phyloP scores from a whole-genome alignment of 495 filamentous ascomycete genomes.

The Xylaria venustula region DNA sequence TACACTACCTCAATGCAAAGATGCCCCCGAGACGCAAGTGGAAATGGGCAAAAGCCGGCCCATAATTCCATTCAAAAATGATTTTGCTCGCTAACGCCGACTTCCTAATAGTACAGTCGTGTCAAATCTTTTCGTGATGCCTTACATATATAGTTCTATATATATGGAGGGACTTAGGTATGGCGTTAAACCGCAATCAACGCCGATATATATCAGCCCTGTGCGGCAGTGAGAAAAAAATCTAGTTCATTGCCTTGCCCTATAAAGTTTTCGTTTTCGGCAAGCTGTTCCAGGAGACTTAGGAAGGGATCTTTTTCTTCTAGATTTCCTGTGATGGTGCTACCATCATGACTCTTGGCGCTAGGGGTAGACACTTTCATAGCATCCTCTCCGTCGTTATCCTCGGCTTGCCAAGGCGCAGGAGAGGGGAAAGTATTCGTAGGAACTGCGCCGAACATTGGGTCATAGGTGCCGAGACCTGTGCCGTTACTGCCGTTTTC shows the following conservation, averaged over 20 bases:
- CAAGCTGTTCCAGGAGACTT: conserved; percentile 74
- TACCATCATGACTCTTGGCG: conserved; percentile 37
- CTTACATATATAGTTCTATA: too few relatives aligned
- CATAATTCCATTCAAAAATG: conserved; percentile 4
- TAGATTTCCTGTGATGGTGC: conserved; percentile 33
- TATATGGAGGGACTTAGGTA: background rate
- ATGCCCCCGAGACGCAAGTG: background rate
- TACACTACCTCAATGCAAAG: background rate
- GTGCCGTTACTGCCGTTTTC: conserved; percentile 21
- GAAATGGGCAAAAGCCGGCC: background rate
- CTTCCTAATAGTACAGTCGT: conserved; percentile 9
- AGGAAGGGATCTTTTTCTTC: conserved; percentile 78
- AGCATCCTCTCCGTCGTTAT: conserved; percentile 23
- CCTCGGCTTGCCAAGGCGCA: conserved; percentile 41
- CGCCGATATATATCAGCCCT: conserved; percentile 12
- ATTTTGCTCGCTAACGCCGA: conserved; percentile 1
- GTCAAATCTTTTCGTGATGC: background rate
- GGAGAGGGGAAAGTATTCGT: conserved; percentile 47
- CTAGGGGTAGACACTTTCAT: conserved; percentile 36
- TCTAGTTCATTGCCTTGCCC: conserved; percentile 65
- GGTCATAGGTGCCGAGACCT: conserved; percentile 42
- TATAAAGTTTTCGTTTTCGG: conserved; percentile 65
- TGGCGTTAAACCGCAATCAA: background rate
- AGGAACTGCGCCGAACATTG: conserved; percentile 54
- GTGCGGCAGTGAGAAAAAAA: conserved; percentile 60